These are phyloP conservation scores for Suhomyces chickasaworum DNA, from an alignment of 1,139 yeast species.

Conservation along the genomic window DNA sequence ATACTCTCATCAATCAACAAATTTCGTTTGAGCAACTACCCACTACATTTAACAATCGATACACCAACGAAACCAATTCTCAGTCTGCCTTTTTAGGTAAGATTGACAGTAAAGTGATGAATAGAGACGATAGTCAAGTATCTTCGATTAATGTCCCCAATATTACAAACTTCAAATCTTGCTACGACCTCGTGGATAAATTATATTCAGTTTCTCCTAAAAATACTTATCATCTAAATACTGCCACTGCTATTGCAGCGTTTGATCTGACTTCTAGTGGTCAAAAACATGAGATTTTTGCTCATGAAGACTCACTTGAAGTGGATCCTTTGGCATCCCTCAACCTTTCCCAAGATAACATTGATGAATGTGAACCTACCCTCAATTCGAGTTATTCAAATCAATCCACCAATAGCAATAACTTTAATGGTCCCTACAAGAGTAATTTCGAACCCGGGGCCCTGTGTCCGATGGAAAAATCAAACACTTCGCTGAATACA, in stretches of 20 bases:
- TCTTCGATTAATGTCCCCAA: background rate
- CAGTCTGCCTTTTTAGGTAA: background rate
- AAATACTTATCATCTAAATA: conserved; percentile 39
- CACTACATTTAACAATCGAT: conserved; percentile 12
- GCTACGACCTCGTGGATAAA: conserved; percentile 36
- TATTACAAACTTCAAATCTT: conserved; percentile 21
- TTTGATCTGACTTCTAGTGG: conserved; percentile 16
- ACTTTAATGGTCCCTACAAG: background rate
- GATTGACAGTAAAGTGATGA: background rate
- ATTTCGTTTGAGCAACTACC: conserved; percentile 15
- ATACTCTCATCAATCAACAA: conserved; percentile 14
- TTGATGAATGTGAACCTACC: conserved; percentile 17
- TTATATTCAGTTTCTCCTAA: conserved; percentile 45
- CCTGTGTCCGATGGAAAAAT: background rate
- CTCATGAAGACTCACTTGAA: conserved; percentile 14
- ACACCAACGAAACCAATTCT: background rate
- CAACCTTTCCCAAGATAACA: conserved; percentile 13
- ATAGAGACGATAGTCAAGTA: background rate
- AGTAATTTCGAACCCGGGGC: background rate
- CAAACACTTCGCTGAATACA: background rate
- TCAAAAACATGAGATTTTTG: conserved; percentile 11
- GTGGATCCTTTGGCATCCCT: conserved; percentile 17
- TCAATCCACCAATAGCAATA: background rate
- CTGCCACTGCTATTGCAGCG: conserved; percentile 35
- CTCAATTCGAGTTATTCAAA: conserved; percentile 19